These are phyloP conservation scores for Guadua angustifolia DNA, from an alignment of 176 grass and related monocot genomes.

Conservation along the genomic window DNA sequence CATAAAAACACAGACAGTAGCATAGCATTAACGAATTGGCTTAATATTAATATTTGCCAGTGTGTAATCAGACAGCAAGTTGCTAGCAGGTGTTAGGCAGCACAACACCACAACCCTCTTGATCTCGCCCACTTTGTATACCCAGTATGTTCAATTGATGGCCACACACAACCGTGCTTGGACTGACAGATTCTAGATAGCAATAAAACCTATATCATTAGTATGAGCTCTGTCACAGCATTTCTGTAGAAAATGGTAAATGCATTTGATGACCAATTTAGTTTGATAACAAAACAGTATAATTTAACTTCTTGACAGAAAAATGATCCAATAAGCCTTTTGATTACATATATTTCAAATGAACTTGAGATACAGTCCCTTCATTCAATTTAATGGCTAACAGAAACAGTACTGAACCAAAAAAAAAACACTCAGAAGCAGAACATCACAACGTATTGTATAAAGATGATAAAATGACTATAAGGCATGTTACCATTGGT, in stretches of 20 bases:
- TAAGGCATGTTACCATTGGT: slow-evolving; percentile 71
- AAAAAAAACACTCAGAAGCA: neutral
- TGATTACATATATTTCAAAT: neutral
- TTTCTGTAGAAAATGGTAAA: neutral
- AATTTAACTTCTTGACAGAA: neutral
- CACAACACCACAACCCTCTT: neutral
- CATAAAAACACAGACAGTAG: neutral
- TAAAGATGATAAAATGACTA: slow-evolving; percentile 18
- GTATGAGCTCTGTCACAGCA: neutral
- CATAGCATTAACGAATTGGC: neutral
- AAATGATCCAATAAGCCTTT: neutral
- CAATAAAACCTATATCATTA: neutral
- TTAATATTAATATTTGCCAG: neutral
- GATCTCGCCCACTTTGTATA: neutral
- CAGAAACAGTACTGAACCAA: slow-evolving; percentile 22
- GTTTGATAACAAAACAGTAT: neutral
- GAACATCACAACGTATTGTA: slow-evolving; percentile 3
- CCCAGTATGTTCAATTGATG: neutral
- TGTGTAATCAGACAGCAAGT: neutral
- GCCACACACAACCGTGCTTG: neutral
- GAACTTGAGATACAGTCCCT: neutral
- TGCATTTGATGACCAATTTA: neutral
- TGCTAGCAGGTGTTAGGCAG: slow-evolving; percentile 13
- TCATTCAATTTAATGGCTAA: slow-evolving; percentile 14
- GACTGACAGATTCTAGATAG: neutral